Conservation (phyloP, 2,329 filamentous ascomycete genomes). For the Lanzia echinophila region DNA sequence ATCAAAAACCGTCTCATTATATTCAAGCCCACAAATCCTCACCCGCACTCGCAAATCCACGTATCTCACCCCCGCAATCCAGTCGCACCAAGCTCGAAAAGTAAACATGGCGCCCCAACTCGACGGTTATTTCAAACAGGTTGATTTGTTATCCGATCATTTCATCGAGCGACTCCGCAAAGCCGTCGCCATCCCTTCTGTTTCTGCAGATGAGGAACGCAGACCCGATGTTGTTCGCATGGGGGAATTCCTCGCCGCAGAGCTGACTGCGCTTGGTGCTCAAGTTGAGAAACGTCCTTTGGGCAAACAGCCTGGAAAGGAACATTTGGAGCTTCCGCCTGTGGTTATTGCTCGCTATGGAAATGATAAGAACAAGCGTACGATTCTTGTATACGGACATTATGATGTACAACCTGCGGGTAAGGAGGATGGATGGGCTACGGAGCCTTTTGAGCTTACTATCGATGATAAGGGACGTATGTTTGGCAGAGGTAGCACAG, state of each 20-base stretch:
- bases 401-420: slow-evolving; percentile 97
- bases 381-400: slow-evolving; percentile 94
- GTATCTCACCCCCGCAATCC: slow-evolving; percentile 25
- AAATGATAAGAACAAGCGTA: slow-evolving; percentile 85
- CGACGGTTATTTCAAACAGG: slow-evolving; percentile 87
- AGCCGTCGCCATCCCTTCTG: slow-evolving; percentile 92
- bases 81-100: slow-evolving; percentile 48
- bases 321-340: slow-evolving; percentile 84
- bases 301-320: slow-evolving; percentile 86
- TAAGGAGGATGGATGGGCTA: slow-evolving; percentile 90
- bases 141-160: slow-evolving; percentile 68
- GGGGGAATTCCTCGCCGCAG: slow-evolving; percentile 80
- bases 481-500: slow-evolving; percentile 91
- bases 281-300: slow-evolving; percentile 79
- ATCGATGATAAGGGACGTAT: slow-evolving; percentile 89
- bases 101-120: slow-evolving; percentile 82
- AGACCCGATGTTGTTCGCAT: slow-evolving; percentile 92
- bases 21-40: background rate
- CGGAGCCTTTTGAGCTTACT: slow-evolving; percentile 83
- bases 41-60: slow-evolving; percentile 3
- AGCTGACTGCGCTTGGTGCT: slow-evolving; percentile 79
- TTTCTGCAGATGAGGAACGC: slow-evolving; percentile 85
- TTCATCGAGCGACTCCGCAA: slow-evolving; percentile 88
- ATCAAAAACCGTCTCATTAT: background rate
- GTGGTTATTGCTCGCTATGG: slow-evolving; percentile 91